Base-by-base conservation (phyloP, 2,329 filamentous ascomycete genomes). In the Onygenales sp. region DNA sequence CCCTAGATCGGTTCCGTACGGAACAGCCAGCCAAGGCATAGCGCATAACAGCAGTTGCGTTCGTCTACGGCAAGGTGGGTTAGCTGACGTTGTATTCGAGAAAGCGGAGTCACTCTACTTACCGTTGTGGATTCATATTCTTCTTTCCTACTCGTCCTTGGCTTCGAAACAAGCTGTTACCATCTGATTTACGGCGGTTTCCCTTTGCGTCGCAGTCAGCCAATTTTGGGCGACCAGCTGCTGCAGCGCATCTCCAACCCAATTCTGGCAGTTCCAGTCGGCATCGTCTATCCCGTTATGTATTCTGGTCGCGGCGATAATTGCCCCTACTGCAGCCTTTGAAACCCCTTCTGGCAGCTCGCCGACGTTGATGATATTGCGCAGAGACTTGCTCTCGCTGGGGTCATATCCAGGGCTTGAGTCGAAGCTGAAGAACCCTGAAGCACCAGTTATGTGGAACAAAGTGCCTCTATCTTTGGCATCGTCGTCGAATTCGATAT, bases 251-350 rank as follows among this genome's bases (percentile, higher is more conserved):
- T 66, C 64, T 1, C 60, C 63, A 9, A 66, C 63, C 64, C 64
- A 66, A 14, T 66, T 63, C 58, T 66, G 64, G 43, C 64, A 66
- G 44, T 66, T 66, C 64, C 64, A 66, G n/a, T 66, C 63, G 10
- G 58, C 50, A 49, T 65, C 56, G 7, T 51, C 7, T 11, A 50
- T 56, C 2, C 60, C 58, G 27, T 66, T 66, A 9, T 58, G 54
- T 7, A 65, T 57, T 3, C 59, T 46, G 10, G 63, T 66, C 4
- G 53, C 51, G 7, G 57, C 48, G 21, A 64, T 59, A 2, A 58
- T 56, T 39, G 52, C 48, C 31, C 58, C 51, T 35, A 66, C 61
- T 6, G 57, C 41, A 10, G 38, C 10, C 4, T 43, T 33, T 17
- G 39, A 5, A 21, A 21, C 21, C 21, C 21, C 21, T 21, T 21